Percentiles rank a stretch among this genome's conserved stretches.
Evolutionary conservation across 2,329 filamentous ascomycete genomes (phyloP).

Genomic region (Bipolaris bicolor): DNA sequence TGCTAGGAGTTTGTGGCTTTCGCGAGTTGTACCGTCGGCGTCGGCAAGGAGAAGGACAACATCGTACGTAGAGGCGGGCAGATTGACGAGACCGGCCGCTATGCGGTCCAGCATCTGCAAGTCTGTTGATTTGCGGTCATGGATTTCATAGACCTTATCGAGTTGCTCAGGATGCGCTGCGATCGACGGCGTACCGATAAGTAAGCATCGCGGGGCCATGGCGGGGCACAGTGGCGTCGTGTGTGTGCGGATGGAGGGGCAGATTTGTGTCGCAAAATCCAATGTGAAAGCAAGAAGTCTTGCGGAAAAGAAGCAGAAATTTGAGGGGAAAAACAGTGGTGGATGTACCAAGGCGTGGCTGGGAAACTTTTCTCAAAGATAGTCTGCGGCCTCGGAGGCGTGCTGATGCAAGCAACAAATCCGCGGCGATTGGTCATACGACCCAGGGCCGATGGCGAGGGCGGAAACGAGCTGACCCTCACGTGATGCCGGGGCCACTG

Average conservation of each 20-base stretch:
- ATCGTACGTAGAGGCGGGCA: slow-evolving; percentile 81
- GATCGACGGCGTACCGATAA: slow-evolving; percentile 89
- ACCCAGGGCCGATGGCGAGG: slow-evolving; percentile 1
- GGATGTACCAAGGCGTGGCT: slow-evolving; percentile 11
- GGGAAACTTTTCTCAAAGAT: slow-evolving; percentile 33
- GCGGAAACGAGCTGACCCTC: slow-evolving; percentile 2
- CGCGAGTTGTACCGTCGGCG: slow-evolving; percentile 66
- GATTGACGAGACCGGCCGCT: slow-evolving; percentile 76
- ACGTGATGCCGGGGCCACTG: slow-evolving; percentile 8
- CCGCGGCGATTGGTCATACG: slow-evolving; percentile 21
- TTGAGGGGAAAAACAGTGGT: not conserved
- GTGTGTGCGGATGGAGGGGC: slow-evolving; percentile 7
- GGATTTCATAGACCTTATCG: slow-evolving; percentile 70
- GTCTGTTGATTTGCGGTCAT: slow-evolving; percentile 79
- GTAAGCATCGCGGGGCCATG: slow-evolving; percentile 67
- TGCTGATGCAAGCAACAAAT: slow-evolving; percentile 13
- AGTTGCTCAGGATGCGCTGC: slow-evolving; percentile 83
- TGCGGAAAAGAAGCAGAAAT: not conserved
- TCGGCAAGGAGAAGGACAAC: slow-evolving; percentile 83
- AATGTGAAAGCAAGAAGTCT: not conserved
- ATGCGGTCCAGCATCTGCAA: slow-evolving; percentile 98
- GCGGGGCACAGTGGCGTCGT: slow-evolving; percentile 25
- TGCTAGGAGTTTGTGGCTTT: slow-evolving; percentile 69
- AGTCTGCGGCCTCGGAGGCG: slow-evolving; percentile 39
- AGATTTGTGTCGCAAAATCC: not conserved